Conservation (phyloP, 495 filamentous ascomycete genomes). For the Parathielavia appendiculata region DNA sequence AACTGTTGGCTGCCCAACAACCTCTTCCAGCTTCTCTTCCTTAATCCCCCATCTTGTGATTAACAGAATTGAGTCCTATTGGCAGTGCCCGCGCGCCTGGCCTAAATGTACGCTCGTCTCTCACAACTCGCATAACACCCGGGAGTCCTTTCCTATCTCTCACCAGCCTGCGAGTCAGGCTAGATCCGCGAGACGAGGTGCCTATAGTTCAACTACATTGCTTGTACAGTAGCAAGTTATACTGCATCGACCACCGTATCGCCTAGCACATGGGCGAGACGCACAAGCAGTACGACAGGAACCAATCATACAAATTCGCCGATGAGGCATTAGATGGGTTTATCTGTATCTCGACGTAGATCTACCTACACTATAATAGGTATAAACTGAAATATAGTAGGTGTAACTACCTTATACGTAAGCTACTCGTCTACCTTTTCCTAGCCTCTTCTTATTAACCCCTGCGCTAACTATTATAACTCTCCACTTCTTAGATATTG, state of each 20-base stretch:
- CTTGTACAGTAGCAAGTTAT: conserved; percentile 32
- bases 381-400: conserved; percentile 41
- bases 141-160: conserved; percentile 43
- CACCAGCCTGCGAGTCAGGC: conserved; percentile 38
- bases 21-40: no score
- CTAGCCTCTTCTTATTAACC: background rate
- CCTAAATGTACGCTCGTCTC: no score
- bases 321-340: conserved; percentile 37
- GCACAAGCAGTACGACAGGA: conserved; percentile 42
- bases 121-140: conserved; percentile 28
- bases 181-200: conserved; percentile 37
- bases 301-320: conserved; percentile 28
- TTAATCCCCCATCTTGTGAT: no score
- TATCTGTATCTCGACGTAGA: conserved; percentile 35
- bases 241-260: conserved; percentile 42
- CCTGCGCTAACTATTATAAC: background rate
- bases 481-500: conserved; percentile 30
- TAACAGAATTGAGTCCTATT: no score
- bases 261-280: conserved; percentile 46
- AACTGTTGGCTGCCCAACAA: no score
- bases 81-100: no score
- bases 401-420: conserved; percentile 49
- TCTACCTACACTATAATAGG: conserved; percentile 44
- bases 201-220: conserved; percentile 37
- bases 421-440: conserved; percentile 15